Conservation (phyloP, 2,329 filamentous ascomycete genomes). For the Diatrype stigma region DNA sequence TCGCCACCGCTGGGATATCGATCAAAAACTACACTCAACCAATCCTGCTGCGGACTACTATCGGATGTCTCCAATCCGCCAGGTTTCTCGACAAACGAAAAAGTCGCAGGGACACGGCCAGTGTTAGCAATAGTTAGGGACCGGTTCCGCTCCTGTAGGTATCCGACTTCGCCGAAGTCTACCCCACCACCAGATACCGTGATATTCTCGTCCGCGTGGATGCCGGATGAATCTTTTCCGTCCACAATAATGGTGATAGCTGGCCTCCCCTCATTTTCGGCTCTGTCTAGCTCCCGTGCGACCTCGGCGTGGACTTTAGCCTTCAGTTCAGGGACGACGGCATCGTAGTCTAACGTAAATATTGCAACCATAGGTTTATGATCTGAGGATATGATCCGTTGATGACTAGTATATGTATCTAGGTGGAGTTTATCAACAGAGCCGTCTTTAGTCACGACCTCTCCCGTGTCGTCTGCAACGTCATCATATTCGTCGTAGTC, state of each 20-base stretch:
- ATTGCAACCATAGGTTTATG: conserved; percentile 87
- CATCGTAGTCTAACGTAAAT: conserved; percentile 81
- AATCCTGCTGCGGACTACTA: conserved; percentile 11
- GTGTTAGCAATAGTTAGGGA: conserved; percentile 89
- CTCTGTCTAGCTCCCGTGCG: conserved; percentile 79
- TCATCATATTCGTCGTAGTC: conserved; percentile 58
- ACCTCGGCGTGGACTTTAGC: conserved; percentile 81
- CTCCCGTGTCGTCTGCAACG: conserved; percentile 41
- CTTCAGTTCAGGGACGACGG: conserved; percentile 80
- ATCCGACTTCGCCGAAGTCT: conserved; percentile 73
- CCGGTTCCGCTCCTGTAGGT: conserved; percentile 60
- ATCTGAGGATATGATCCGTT: conserved; percentile 85
- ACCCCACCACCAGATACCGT: conserved; percentile 54
- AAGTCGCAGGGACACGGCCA: conserved; percentile 71
- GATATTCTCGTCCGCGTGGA: conserved; percentile 30
- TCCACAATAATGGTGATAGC: conserved; percentile 81
- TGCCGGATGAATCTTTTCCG: conserved; percentile 33
- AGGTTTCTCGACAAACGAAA: conserved; percentile 75
- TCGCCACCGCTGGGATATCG: conserved; percentile 3
- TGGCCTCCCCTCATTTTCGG: conserved; percentile 86
- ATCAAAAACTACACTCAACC: conserved; percentile 23
- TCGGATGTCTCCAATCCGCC: conserved; percentile 38
- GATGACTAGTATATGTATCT: conserved; percentile 78
- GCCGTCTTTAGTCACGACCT: conserved; percentile 54
- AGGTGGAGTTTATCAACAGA: conserved; percentile 51